Percentiles rank a stretch among this genome's conserved stretches.
phyloP scores from a whole-genome alignment of 2,329 filamentous ascomycete genomes.

The Arthrobotrys sinensis region DNA sequence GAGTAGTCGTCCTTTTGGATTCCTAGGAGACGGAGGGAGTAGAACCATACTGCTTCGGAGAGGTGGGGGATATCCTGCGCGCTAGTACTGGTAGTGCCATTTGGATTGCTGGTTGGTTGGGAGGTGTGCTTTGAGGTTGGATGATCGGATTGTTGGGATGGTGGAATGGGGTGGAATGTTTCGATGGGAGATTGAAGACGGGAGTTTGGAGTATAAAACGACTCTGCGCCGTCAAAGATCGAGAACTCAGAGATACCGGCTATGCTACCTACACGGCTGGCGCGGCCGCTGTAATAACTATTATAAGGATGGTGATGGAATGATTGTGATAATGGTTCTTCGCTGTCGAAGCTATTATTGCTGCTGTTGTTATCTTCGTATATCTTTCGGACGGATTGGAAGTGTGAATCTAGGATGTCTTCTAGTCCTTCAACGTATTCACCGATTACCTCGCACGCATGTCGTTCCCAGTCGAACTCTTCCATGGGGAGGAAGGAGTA shows the following conservation, averaged over 20 bases:
- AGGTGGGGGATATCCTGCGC: conserved; percentile 59
- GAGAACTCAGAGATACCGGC: conserved; percentile 38
- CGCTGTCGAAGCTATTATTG: conserved; percentile 36
- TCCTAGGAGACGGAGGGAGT: conserved; percentile 63
- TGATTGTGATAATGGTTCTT: conserved; percentile 30
- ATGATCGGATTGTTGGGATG: conserved; percentile 28
- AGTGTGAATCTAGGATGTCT: conserved; percentile 63
- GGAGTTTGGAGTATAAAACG: conserved; percentile 57
- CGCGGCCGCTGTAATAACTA: conserved; percentile 31
- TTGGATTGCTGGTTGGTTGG: conserved; percentile 2
- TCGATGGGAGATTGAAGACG: conserved; percentile 55
- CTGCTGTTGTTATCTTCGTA: conserved; percentile 49
- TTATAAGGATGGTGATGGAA: conserved; percentile 19
- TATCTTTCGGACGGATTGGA: conserved; percentile 62
- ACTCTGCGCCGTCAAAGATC: conserved; percentile 55
- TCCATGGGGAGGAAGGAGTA: conserved; percentile 64
- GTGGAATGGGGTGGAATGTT: conserved; percentile 51
- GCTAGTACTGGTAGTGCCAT: background rate
- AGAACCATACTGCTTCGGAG: conserved; percentile 64
- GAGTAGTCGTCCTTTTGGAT: conserved; percentile 64
- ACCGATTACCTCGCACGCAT: conserved; percentile 63
- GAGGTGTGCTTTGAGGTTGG: background rate
- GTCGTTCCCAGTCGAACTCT: conserved; percentile 64
- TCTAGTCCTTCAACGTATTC: conserved; percentile 63
- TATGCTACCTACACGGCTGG: conserved; percentile 53